These are phyloP conservation scores for Kodamaea kakaduensis DNA, from an alignment of 805 yeast genomes.

Conservation along the genomic window DNA sequence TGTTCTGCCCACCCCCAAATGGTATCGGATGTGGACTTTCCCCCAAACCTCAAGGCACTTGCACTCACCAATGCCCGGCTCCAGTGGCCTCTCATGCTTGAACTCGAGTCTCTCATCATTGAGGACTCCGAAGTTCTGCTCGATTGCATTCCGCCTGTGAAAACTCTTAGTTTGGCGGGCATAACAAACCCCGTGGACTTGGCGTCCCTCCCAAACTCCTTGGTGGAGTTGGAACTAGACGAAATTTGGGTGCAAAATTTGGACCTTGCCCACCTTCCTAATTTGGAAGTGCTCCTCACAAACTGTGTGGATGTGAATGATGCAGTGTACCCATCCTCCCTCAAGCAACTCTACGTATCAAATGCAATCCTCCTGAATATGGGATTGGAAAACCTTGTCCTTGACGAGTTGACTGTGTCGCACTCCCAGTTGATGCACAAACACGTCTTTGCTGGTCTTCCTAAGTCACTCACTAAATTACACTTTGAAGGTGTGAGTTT, in stretches of 20 bases:
- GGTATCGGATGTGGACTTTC: constrained; percentile 1
- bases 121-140: background rate
- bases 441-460: background rate
- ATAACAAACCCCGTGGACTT: background rate
- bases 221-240: background rate
- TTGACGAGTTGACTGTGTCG: background rate
- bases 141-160: background rate
- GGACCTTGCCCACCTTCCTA: background rate
- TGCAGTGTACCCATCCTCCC: background rate
- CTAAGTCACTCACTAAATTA: background rate
- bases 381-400: background rate
- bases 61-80: background rate
- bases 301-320: background rate
- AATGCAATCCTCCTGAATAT: background rate
- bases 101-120: constrained; percentile 1
- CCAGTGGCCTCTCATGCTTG: constrained; percentile 2
- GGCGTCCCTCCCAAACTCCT: background rate
- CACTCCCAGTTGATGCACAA: constrained; percentile 2
- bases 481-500: background rate
- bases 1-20: background rate
- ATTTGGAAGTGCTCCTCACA: background rate
- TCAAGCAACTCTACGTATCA: background rate
- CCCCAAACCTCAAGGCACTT: background rate
- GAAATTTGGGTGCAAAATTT: constrained; percentile 1
- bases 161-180: background rate